Evolutionary conservation across 257 asterid genomes (phyloP), one percentile per base, ranked within the genome.

Genomic region (Nicotiana paniculata): DNA sequence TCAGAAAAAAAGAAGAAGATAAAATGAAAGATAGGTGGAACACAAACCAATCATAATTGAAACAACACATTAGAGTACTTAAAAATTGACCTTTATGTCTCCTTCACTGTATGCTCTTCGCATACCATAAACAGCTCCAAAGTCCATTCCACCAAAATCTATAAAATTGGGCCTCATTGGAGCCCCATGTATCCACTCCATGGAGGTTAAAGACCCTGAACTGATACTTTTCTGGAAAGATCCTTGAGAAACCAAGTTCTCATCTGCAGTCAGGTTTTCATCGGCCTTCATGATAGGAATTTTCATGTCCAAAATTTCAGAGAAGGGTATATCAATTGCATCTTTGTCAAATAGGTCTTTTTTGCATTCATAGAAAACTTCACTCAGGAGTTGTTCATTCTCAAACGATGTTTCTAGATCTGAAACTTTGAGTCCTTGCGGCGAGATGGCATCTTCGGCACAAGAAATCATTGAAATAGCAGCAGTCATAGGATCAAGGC

Each of bases 101-200:
- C 99, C 99, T 63, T 96, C 99, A 62, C 99, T 96, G 84, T 82
- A 92, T 7, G 99, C 92, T 85, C 99, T 90, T 63, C 99, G 91
- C 94, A 94, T 92, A 82, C 95, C 94, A 83, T 90, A 87, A 72
- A 83, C 95, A 63, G 91, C 86, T 15, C 91, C 93, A 17, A 95
- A 91, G 89, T 92, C 95, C 89, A 93, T 24, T 57, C 82, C 92
- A 0, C 93, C 91, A 79, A 88, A 92, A 86, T 93, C 96, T 13
- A 96, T 97, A 88, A 96, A 94, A 87, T 86, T 91, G 1, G 95
- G 97, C 89, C 89, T 89, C 82, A 84, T 32, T 4, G 87, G 87
- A 80, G 89, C 88, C 80, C 90, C 97, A 2, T 82, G 87, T 17
- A 83, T 53, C 85, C 86, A 81, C 54, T 90, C 97, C 94, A 91